phyloP scores from a whole-genome alignment of 2,329 filamentous ascomycete species.

The Aureobasidium uvarum region DNA sequence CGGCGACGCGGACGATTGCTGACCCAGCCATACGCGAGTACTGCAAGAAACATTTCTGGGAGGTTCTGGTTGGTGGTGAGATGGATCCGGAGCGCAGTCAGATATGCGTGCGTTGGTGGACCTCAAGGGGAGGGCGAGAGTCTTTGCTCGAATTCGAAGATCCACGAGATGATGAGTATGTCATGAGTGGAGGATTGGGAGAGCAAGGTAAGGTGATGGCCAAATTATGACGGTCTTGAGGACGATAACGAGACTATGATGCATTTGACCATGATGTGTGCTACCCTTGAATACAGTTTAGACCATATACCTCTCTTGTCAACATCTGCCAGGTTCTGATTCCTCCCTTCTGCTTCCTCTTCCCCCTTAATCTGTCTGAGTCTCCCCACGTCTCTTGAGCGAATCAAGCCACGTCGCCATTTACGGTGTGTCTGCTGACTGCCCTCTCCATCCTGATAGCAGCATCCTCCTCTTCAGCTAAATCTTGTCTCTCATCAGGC shows the following conservation, averaged over 20 bases:
- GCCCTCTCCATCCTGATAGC: constrained; percentile 31
- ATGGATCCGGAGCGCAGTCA: constrained; percentile 83
- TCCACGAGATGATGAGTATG: constrained; percentile 35
- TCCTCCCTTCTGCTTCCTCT: not conserved
- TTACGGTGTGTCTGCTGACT: constrained; percentile 21
- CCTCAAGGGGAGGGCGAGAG: constrained; percentile 60
- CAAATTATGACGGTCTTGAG: constrained; percentile 5
- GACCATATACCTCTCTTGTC: not conserved
- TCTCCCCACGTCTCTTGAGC: not conserved
- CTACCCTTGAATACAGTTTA: not conserved
- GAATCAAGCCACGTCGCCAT: constrained; percentile 2
- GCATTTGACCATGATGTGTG: not conserved
- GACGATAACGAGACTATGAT: not conserved
- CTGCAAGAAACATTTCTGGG: constrained; percentile 72
- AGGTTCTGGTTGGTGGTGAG: constrained; percentile 74
- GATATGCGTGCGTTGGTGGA: constrained; percentile 85
- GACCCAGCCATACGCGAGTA: constrained; percentile 61
- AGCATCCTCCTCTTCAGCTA: constrained; percentile 42
- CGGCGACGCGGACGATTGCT: constrained; percentile 62
- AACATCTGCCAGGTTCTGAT: not conserved
- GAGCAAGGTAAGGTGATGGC: constrained; percentile 28
- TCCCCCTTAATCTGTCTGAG: too few species aligned
- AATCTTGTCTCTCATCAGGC: constrained; percentile 38
- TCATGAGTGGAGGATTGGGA: constrained; percentile 58
- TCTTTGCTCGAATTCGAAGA: constrained; percentile 52